Percentiles rank a stretch among this genome's conserved stretches.
Evolutionary conservation across 805 yeast species (phyloP).

Genomic region (Teunomyces kruisii): DNA sequence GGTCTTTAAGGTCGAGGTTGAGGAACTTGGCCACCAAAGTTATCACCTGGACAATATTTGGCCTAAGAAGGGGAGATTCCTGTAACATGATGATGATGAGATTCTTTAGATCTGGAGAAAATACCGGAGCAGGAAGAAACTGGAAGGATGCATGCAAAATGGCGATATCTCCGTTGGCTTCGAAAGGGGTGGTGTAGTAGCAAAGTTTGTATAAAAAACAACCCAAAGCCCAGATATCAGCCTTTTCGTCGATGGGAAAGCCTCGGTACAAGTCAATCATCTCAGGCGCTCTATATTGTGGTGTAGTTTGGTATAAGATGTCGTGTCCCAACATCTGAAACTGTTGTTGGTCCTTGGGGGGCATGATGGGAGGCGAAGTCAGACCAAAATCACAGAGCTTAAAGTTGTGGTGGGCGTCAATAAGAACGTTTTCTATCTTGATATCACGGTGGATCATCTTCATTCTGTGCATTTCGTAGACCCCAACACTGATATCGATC

Average conservation of each 20-base stretch:
- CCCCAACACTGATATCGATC: conserved; percentile 76
- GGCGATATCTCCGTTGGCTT: conserved; percentile 81
- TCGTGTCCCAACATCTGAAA: conserved; percentile 79
- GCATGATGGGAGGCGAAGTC: conserved; percentile 62
- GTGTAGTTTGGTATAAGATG: conserved; percentile 87
- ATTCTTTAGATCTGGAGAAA: conserved; percentile 69
- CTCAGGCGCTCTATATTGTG: conserved; percentile 94
- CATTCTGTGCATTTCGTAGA: conserved; percentile 80
- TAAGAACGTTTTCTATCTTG: conserved; percentile 90
- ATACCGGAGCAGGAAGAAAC: conserved; percentile 69
- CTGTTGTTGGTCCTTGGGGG: conserved; percentile 74
- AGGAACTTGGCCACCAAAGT: conserved; percentile 59
- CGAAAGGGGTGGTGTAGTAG: conserved; percentile 94
- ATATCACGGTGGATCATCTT: conserved; percentile 88
- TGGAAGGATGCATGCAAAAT: conserved; percentile 80
- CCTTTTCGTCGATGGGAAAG: conserved; percentile 82
- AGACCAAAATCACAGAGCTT: conserved; percentile 95
- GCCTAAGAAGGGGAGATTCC: conserved; percentile 79
- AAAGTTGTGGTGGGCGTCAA: conserved; percentile 66
- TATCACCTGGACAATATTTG: conserved; percentile 82
- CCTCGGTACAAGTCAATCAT: conserved; percentile 89
- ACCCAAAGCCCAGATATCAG: conserved; percentile 97
- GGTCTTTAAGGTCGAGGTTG: conserved; percentile 25
- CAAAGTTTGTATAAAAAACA: conserved; percentile 86
- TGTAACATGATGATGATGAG: conserved; percentile 77